Base-by-base conservation (phyloP, 192 early-diverging fungal species). In the Coemansia sp. region DNA sequence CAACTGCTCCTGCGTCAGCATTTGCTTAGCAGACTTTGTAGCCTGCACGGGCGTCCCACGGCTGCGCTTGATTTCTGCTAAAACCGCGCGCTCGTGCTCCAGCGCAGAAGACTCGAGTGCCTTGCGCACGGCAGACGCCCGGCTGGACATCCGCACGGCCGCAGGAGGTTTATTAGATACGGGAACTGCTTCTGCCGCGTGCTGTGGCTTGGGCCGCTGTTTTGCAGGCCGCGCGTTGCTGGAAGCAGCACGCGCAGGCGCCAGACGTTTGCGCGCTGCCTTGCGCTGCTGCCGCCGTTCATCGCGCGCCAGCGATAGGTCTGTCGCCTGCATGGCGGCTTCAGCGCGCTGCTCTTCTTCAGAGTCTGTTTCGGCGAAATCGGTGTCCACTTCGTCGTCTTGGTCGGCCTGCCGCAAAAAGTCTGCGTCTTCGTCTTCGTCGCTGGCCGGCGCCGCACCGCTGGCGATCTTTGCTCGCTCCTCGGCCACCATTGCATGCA, bases 361-460 rank as follows among this genome's bases (percentile, higher is more conserved):
- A 18, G 74, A 78, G 41, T 78, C 74, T 1, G 74, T 78, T 21
- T 78, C 74, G 23, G 59, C 61, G 53, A 78, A 78, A 25, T 78
- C 74, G 9, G 74, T 64, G 27, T 71, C 74, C 13, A 71, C 41
- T 9, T 64, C 56, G 13, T 78, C 74, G 5, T 78, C 74, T 4
- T 41, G 47, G n/a, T 78, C 67, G 4, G 39, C 67, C 19, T 44
- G 50, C 34, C 44, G 52, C 37, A 27, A 44, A 48, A 71, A 78
- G n/a, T 78, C 74, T 24, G 65, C 64, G 44, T 77, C 74, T 24
- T 69, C 64, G 44, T 77, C 73, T 5, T 78, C 74, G 50, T 78
- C 74, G 54, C 68, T 78, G 9, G 45, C 67, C 19, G 18, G 52
- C 21, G 30, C 23, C 43, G 70, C 61, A 38, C 68, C 68, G 61